Evolutionary conservation across 257 asterid genomes (phyloP).

Genomic region (Perilla frutescens): DNA sequence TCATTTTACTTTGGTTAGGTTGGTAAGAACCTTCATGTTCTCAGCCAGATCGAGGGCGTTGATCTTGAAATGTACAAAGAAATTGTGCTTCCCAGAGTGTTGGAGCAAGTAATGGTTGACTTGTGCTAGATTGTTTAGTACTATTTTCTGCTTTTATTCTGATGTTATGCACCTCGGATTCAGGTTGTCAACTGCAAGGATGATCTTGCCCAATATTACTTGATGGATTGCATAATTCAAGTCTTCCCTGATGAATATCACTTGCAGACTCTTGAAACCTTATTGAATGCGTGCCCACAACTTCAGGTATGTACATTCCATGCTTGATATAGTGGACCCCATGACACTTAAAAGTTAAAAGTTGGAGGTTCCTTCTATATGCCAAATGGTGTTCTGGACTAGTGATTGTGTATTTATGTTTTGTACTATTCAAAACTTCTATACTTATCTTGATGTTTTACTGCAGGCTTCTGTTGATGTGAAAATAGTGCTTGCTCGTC

Average conservation of each 20-base stretch:
- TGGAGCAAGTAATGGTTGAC: slow-evolving; percentile 79
- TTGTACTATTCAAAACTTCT: slow-evolving; percentile 29
- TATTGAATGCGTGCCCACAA: slow-evolving; percentile 96
- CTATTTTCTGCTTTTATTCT: slow-evolving; percentile 19
- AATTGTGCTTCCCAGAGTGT: slow-evolving; percentile 88
- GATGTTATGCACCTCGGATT: slow-evolving; percentile 34
- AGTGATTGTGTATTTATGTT: not conserved
- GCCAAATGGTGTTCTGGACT: slow-evolving; percentile 9
- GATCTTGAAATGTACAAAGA: slow-evolving; percentile 98
- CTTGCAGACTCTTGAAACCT: slow-evolving; percentile 93
- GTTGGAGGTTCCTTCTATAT: slow-evolving; percentile 29
- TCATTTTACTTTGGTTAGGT: slow-evolving; percentile 62
- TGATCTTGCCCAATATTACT: slow-evolving; percentile 90
- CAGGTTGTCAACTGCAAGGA: slow-evolving; percentile 99
- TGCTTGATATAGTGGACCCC: slow-evolving; percentile 20
- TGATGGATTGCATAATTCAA: slow-evolving; percentile 99
- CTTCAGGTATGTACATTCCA: slow-evolving; percentile 75
- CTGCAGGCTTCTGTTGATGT: slow-evolving; percentile 91
- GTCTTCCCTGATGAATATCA: slow-evolving; percentile 99
- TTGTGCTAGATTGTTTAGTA: slow-evolving; percentile 24
- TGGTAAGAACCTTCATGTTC: slow-evolving; percentile 98
- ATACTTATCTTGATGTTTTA: slow-evolving; percentile 37
- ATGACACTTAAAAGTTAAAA: slow-evolving; percentile 18
- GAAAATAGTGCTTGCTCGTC: slow-evolving; percentile 90
- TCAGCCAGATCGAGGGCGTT: slow-evolving; percentile 97